A percentile compares a stretch with the other conserved stretches of the same genome.
Evolutionary conservation across 306 rosid species (phyloP).

Genomic region (Vicia villosa): DNA sequence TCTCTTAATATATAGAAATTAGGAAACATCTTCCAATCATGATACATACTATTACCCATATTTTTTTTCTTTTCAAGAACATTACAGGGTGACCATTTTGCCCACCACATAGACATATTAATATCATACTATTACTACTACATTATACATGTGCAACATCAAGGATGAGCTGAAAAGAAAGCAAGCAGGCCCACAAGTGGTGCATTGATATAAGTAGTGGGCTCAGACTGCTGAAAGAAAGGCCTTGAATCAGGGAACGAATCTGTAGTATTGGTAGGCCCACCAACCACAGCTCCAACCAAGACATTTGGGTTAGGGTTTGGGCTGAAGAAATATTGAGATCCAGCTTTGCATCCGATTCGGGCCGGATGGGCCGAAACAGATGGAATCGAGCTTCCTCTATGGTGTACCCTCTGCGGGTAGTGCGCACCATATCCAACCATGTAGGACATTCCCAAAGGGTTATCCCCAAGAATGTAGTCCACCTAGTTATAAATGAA

Average conservation of each 20-base stretch:
- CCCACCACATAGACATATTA: conserved; percentile 43
- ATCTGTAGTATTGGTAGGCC: conserved; percentile 77
- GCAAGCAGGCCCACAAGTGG: conserved; percentile 90
- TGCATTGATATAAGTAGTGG: conserved; percentile 89
- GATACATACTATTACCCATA: conserved; percentile 30
- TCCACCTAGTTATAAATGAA: conserved; percentile 62
- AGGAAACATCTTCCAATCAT: conserved; percentile 19
- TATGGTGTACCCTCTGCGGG: conserved; percentile 91
- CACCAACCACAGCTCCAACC: conserved; percentile 90
- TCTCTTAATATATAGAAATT: conserved; percentile 11
- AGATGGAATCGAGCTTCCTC: conserved; percentile 87
- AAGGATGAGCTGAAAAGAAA: conserved; percentile 78
- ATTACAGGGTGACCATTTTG: conserved; percentile 53
- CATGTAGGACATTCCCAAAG: conserved; percentile 92
- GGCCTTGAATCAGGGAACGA: conserved; percentile 92
- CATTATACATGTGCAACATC: conserved; percentile 33
- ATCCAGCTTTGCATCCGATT: conserved; percentile 85
- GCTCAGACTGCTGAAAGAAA: conserved; percentile 83
- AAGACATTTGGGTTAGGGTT: conserved; percentile 76
- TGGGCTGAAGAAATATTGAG: conserved; percentile 63
- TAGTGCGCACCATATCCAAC: conserved; percentile 88
- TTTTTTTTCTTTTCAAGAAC: neutral
- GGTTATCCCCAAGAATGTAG: conserved; percentile 92
- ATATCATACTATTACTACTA: neutral
- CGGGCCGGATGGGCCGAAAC: conserved; percentile 69